A percentile compares a stretch with the other conserved stretches of the same genome.
phyloP scores from a whole-genome alignment of 768 basidiomycete species.

The Cystobasidium onofrii region DNA sequence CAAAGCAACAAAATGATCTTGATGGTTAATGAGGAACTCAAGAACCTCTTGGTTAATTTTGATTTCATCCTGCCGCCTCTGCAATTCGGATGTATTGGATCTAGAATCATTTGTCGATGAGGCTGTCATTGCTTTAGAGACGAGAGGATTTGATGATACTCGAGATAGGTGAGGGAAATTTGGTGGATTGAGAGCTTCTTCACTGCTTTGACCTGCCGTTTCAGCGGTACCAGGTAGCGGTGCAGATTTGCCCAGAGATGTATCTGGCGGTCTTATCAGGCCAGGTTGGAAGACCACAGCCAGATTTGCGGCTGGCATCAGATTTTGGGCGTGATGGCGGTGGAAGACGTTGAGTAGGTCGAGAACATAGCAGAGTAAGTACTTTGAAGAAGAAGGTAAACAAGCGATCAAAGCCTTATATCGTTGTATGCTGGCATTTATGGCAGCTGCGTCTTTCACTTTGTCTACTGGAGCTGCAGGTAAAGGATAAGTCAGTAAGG shows the following conservation, averaged over 20 bases:
- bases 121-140: background rate
- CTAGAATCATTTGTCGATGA: background rate
- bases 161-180: background rate
- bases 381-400: conserved; percentile 83
- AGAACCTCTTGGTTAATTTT: conserved; percentile 78
- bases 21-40: conserved; percentile 91
- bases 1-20: conserved; percentile 64
- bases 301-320: conserved; percentile 91
- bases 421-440: conserved; percentile 51
- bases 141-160: conserved; percentile 4
- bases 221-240: background rate
- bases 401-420: conserved; percentile 76
- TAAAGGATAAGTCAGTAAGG: background rate
- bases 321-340: conserved; percentile 77
- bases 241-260: background rate
- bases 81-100: conserved; percentile 2
- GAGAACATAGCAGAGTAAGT: conserved; percentile 91
- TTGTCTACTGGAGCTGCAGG: conserved; percentile 9
- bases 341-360: conserved; percentile 93
- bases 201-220: background rate
- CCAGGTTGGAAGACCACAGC: conserved; percentile 97
- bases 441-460: conserved; percentile 1
- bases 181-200: background rate
- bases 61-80: conserved; percentile 70
- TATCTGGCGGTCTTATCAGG: conserved; percentile 67